Evolutionary conservation across 495 filamentous ascomycete species (phyloP).

Genomic region (Tuber melanosporum): DNA sequence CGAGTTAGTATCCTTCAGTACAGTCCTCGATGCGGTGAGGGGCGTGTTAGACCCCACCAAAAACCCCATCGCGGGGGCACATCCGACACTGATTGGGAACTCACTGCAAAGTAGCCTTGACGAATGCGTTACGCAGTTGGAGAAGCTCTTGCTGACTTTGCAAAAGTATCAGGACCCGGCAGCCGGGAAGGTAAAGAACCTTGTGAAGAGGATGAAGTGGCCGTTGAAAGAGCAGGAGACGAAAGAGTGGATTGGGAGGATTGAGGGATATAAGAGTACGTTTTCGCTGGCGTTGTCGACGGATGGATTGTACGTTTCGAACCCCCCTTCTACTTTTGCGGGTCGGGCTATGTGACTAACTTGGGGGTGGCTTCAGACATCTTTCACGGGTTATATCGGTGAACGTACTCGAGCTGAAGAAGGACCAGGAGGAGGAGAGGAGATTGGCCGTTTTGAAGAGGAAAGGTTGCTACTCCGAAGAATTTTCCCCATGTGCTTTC

Average conservation of each 20-base stretch:
- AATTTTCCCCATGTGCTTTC: neutral
- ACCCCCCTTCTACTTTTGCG: neutral
- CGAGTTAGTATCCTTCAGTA: conserved; percentile 7
- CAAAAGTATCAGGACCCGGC: conserved; percentile 1
- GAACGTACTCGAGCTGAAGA: conserved; percentile 13
- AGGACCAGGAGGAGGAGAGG: conserved; percentile 9
- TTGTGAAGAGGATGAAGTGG: conserved; percentile 29
- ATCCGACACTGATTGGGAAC: neutral
- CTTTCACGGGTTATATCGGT: conserved; percentile 16
- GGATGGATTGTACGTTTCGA: conserved; percentile 21
- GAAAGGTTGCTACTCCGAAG: conserved; percentile 14
- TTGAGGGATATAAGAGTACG: conserved; percentile 17
- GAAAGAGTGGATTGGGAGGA: conserved; percentile 23
- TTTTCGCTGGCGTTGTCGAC: conserved; percentile 21
- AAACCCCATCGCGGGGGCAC: neutral
- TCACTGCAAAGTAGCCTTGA: neutral
- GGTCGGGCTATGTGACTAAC: conserved; percentile 12
- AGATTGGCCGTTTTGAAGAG: conserved; percentile 10
- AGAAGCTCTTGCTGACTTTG: neutral
- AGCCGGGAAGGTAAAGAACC: conserved; percentile 12
- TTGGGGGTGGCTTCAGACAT: conserved; percentile 15
- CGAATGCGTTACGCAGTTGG: conserved; percentile 3
- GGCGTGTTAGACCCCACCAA: conserved; percentile 8
- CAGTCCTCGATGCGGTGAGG: conserved; percentile 4
- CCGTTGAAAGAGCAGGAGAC: conserved; percentile 38